A percentile compares a stretch with the other conserved stretches of the same genome.
Evolutionary conservation across 805 yeast species (phyloP).

Genomic region (Candida sphagnicola): DNA sequence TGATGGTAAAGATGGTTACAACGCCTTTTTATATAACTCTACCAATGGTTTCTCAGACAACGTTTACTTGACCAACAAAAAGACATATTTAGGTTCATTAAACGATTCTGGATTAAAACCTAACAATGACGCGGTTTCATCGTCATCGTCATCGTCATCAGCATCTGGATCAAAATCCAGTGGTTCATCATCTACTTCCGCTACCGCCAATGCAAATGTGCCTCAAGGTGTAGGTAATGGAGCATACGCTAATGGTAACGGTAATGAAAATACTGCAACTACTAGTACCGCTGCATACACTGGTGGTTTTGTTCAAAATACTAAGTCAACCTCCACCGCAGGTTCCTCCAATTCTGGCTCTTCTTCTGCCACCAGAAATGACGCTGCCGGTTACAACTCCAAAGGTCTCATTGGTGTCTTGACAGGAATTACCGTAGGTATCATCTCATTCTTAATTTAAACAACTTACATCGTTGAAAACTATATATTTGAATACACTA

Average conservation of each 20-base stretch:
- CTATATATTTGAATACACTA: too few species aligned
- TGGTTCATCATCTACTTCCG: background rate
- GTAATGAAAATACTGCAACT: conserved; percentile 4
- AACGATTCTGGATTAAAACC: conserved; percentile 68
- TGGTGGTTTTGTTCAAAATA: conserved; percentile 39
- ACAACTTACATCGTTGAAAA: background rate
- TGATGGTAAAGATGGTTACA: conserved; percentile 44
- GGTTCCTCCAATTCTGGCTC: conserved; percentile 10
- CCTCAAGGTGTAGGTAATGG: conserved; percentile 6
- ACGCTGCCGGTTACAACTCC: background rate
- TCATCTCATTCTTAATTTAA: conserved; percentile 11
- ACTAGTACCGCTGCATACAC: conserved; percentile 11
- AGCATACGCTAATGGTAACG: background rate
- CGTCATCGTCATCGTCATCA: conserved; percentile 8
- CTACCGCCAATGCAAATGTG: conserved; percentile 2
- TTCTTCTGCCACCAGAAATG: conserved; percentile 7
- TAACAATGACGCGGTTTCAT: conserved; percentile 25
- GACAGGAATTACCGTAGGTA: conserved; percentile 18
- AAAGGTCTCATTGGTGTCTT: conserved; percentile 15
- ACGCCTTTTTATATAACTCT: conserved; percentile 43
- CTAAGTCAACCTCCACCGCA: conserved; percentile 13
- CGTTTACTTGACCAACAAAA: conserved; percentile 59
- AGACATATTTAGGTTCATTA: conserved; percentile 54
- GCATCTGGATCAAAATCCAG: conserved; percentile 9
- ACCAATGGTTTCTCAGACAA: conserved; percentile 33